Evolutionary conservation across 1,139 yeast genomes (phyloP).

Genomic region (Suhomyces bolitotheri): DNA sequence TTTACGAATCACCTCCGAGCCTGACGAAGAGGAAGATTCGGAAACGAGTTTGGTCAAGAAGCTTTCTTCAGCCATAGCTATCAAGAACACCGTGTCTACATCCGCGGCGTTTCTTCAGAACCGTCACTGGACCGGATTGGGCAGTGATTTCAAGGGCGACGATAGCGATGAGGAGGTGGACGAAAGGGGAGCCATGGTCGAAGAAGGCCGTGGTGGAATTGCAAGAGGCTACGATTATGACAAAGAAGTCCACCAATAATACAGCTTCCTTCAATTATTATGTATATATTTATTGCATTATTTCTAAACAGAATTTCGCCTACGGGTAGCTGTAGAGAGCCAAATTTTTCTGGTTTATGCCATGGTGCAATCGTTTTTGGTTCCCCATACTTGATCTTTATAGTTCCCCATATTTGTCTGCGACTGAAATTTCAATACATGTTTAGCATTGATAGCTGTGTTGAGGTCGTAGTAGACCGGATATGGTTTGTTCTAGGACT

Average conservation of each 20-base stretch:
- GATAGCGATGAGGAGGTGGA: slow-evolving; percentile 41
- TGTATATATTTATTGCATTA: no score
- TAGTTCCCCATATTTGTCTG: no score
- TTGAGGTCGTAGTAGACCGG: not conserved
- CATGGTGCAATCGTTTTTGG: no score
- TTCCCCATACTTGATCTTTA: no score
- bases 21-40: slow-evolving; percentile 22
- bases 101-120: slow-evolving; percentile 77
- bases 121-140: slow-evolving; percentile 87
- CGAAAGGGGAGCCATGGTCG: slow-evolving; percentile 67
- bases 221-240: slow-evolving; percentile 76
- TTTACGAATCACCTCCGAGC: slow-evolving; percentile 51
- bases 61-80: slow-evolving; percentile 60
- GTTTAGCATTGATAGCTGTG: slow-evolving; percentile 1
- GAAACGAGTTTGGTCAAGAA: slow-evolving; percentile 49
- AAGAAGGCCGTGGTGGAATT: slow-evolving; percentile 81
- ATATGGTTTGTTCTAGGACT: slow-evolving; percentile 1
- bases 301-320: no score
- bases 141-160: slow-evolving; percentile 64
- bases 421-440: not conserved
- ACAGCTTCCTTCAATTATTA: no score
- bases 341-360: no score
- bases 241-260: slow-evolving; percentile 8
- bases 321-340: no score
- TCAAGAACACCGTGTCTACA: slow-evolving; percentile 82